These are phyloP conservation scores for Fistulinella cinereoalba DNA, from an alignment of 1,284 basidiomycete species.

Conservation along the genomic window DNA sequence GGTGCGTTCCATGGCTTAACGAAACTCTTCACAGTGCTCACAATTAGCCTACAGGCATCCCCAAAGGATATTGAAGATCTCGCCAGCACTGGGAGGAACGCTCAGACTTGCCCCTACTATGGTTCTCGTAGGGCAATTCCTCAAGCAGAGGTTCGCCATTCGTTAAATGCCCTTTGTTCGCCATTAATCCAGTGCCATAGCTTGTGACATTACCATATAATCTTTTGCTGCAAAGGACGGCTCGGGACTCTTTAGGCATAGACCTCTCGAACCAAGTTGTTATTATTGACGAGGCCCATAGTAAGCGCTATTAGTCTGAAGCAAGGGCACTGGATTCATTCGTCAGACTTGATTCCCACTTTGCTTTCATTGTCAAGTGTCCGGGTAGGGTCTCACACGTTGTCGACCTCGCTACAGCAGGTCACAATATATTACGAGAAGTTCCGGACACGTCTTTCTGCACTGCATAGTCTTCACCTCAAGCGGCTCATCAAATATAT, in stretches of 20 bases:
- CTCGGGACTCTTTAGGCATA: slow-evolving; percentile 85
- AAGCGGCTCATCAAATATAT: slow-evolving; percentile 76
- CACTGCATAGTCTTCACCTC: slow-evolving; percentile 76
- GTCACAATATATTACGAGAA: slow-evolving; percentile 77
- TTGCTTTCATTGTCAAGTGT: slow-evolving; percentile 84
- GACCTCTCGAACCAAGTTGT: slow-evolving; percentile 82
- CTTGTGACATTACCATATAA: slow-evolving; percentile 93
- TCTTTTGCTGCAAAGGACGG: slow-evolving; percentile 80
- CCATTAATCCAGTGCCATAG: slow-evolving; percentile 39
- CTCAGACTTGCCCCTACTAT: slow-evolving; percentile 90
- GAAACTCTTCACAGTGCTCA: slow-evolving; percentile 1
- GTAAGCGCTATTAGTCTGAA: slow-evolving; percentile 44
- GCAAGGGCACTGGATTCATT: neutral
- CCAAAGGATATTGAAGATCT: slow-evolving; percentile 96
- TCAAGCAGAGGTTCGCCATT: slow-evolving; percentile 74
- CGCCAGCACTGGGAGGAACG: slow-evolving; percentile 63
- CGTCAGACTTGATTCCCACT: slow-evolving; percentile 79
- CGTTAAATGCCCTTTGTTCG: neutral
- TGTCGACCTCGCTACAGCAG: slow-evolving; percentile 71
- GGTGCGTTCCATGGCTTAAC: slow-evolving; percentile 44
- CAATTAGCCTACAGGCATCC: slow-evolving; percentile 53
- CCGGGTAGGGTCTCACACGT: slow-evolving; percentile 56
- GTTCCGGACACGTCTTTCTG: slow-evolving; percentile 75
- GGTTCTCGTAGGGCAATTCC: slow-evolving; percentile 84
- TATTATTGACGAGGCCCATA: slow-evolving; percentile 96